Evolutionary conservation across 257 asterid species (phyloP), one percentile per base, ranked within the genome.

Genomic region (Gentiana macrophylla): DNA sequence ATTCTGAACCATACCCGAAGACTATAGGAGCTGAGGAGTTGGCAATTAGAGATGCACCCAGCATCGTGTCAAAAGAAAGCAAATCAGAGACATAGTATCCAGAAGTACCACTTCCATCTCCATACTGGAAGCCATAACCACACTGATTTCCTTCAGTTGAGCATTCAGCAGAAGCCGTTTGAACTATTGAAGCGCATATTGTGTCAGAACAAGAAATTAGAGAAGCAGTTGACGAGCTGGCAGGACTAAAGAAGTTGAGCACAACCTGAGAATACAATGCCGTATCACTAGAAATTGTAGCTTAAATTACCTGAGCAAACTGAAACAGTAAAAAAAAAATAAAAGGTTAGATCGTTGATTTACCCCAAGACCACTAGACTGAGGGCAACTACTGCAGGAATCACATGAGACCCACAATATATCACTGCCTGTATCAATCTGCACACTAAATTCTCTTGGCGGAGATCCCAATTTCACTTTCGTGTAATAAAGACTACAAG

Each of bases 391-490:
- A 52, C 64, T 70, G 72, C 98, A 90, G 34, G 94, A 62, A 76
- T 78, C 75, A 78, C 98, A 90, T 53, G 89, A 62, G 57, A 90
- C 89, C 96, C 96, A 91, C 55, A 91, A 67, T 52, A 81, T 68
- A 61, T 91, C 98, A 48, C 98, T 91, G 67, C 98, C 96, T 0
- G 96, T 91, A 63, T 91, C 98, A 52, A 91, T 84, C 67, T 84
- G 96, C 72, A 91, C 98, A 48, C 80, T 86, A 77, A 80, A 86
- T 51, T 86, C 98, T 56, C 71, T 74, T 2, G 98, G 96, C 32
- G 96, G 95, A 74, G 95, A 71, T 56, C 98, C 98, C 72, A 86
- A 67, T 76, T 80, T 79, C 62, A 90, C 95, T 74, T 75, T 91
- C 6, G 96, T 87, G 60, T 71, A 91, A 71, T 91, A 91, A 67